Percentiles rank a stretch among this genome's conserved stretches.
Conservation (phyloP, 495 filamentous ascomycete species). For the Podospora australis region DNA sequence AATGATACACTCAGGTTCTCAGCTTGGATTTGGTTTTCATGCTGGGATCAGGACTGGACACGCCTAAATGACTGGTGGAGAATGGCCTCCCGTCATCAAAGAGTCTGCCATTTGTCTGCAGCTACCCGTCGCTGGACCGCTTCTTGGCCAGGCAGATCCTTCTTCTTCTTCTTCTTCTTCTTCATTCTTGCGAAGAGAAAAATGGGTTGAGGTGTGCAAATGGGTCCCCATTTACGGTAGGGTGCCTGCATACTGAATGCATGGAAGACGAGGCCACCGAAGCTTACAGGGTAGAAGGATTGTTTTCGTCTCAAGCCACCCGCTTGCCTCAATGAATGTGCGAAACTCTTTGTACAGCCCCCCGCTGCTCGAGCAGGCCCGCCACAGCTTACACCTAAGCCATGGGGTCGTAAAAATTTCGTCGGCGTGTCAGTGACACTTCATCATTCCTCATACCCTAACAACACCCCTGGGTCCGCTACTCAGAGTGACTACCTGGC, state of each 20-base stretch:
- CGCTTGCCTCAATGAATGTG: slow-evolving; percentile 13
- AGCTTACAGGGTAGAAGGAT: slow-evolving; percentile 11
- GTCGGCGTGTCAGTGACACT: not conserved
- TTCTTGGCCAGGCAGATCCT: slow-evolving; percentile 15
- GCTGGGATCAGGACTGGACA: slow-evolving; percentile 1
- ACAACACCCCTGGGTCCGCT: not conserved
- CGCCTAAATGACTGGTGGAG: slow-evolving; percentile 12
- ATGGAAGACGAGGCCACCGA: slow-evolving; percentile 25
- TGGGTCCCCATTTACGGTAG: slow-evolving; percentile 26
- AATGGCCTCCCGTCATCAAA: slow-evolving; percentile 11
- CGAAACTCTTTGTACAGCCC: slow-evolving; percentile 10
- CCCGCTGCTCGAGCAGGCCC: slow-evolving; percentile 4
- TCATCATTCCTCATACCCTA: not conserved
- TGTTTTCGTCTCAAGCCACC: slow-evolving; percentile 1
- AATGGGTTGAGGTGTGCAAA: no score
- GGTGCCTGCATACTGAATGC: slow-evolving; percentile 29
- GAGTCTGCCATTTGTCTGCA: slow-evolving; percentile 25
- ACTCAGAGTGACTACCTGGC: no score
- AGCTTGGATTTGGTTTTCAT: not conserved
- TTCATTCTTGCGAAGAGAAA: no score
- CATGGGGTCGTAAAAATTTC: not conserved
- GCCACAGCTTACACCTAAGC: not conserved
- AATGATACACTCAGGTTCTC: not conserved
- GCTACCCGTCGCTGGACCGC: slow-evolving; percentile 22
- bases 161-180: no score